Evolutionary conservation across 2,329 filamentous ascomycete genomes (phyloP), one percentile per base, ranked within the genome.

Genomic region (Talaromyces sp.): DNA sequence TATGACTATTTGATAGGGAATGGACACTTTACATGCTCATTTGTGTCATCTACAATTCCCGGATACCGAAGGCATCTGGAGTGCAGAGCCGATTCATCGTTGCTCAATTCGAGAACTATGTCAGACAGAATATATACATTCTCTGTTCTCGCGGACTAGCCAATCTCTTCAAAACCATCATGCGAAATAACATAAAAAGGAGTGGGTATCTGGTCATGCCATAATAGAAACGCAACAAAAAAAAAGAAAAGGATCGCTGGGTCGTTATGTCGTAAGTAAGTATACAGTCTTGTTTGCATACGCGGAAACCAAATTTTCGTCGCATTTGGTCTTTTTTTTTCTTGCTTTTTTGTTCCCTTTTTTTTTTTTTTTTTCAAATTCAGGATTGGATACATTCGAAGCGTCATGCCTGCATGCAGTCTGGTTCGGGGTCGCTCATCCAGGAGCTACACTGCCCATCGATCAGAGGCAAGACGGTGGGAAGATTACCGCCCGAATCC

Each of bases 121-220:
- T 10, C 24, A 22, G 27, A 54, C 14, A 35, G 7, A 13, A 19
- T 54, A 54, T 31, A 54, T 19, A 13, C 27, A 54, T 54, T 22
- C 31, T 54, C 24, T 19, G 50, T 11, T 33, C 19, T 14, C 13
- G 13, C 3, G 13, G 27, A n/a, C 24, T 19, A 9, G 27, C 16
- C 48, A 52, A 52, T 37, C 13, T 45, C 24, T 48, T 43, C n/a
- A 10, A 37, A 56, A 37, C 41, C 10, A 24, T 39, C 9, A 19
- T 10, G 31, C 45, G 4, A 11, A 13, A 24, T 33, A 19, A n/a
- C 45, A 62, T 16, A 7, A 45, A 56, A 50, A 52, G n/a, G 39
- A 54, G 31, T 35, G 60, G 60, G 60, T 62, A 62, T 62, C 59
- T 61, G 47, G 24, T 50, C 59, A 19, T 35, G 59, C 19, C 59